A percentile compares a stretch with the other conserved stretches of the same genome.
These are phyloP conservation scores for Wickerhamomyces bisporus DNA, from an alignment of 805 yeast species.

Conservation along the genomic window DNA sequence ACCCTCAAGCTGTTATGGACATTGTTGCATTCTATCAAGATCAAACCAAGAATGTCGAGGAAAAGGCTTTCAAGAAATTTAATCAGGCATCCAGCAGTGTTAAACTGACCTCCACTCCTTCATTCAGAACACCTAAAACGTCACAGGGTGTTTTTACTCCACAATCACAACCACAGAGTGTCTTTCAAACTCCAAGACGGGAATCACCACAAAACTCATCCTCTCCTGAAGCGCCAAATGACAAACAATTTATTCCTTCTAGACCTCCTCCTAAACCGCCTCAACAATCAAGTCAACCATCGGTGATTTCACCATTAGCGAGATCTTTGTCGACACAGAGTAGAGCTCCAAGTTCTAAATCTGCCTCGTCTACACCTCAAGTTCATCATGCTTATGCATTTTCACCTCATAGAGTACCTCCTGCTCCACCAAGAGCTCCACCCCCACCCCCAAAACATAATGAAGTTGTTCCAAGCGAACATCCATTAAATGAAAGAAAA, in stretches of 20 bases:
- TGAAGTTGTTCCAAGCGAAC: slow-evolving; percentile 5
- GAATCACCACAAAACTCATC: slow-evolving; percentile 18
- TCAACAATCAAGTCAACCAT: slow-evolving; percentile 14
- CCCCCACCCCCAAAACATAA: slow-evolving; percentile 23
- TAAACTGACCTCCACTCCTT: slow-evolving; percentile 24
- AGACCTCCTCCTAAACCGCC: slow-evolving; percentile 69
- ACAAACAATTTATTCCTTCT: slow-evolving; percentile 51
- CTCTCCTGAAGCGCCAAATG: slow-evolving; percentile 18
- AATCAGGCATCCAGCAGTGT: slow-evolving; percentile 21
- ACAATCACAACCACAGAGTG: slow-evolving; percentile 16
- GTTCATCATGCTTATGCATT: slow-evolving; percentile 8
- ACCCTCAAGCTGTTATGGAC: slow-evolving; percentile 92
- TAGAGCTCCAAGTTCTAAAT: slow-evolving; percentile 7
- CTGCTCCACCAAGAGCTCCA: slow-evolving; percentile 24
- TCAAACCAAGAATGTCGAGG: slow-evolving; percentile 38
- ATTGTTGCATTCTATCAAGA: slow-evolving; percentile 83
- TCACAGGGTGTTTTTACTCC: slow-evolving; percentile 19
- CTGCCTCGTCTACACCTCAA: slow-evolving; percentile 18
- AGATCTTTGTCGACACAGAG: slow-evolving; percentile 16
- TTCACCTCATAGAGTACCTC: slow-evolving; percentile 22
- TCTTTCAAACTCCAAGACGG: slow-evolving; percentile 24
- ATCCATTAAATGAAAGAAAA: slow-evolving; percentile 14
- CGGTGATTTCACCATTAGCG: slow-evolving; percentile 25
- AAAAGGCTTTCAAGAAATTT: slow-evolving; percentile 35
- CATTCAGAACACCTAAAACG: slow-evolving; percentile 29